Evolutionary conservation across 2,329 filamentous ascomycete genomes (phyloP).

Genomic region (Aphanoascus verrucosus): DNA sequence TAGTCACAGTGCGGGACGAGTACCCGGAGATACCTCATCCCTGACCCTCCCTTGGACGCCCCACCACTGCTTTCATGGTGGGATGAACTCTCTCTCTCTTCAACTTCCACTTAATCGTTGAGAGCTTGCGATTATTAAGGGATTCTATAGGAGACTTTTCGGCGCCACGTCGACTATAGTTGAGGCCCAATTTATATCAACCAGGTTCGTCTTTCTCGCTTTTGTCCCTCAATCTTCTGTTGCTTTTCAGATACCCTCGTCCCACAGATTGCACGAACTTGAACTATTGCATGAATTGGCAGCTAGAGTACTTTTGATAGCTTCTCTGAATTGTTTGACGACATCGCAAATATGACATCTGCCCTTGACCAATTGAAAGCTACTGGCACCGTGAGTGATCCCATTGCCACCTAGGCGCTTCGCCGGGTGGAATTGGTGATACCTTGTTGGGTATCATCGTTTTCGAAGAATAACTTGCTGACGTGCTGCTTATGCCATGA

Average conservation of each 20-base stretch:
- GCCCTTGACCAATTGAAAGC: constrained; percentile 96
- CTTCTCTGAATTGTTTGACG: constrained; percentile 17
- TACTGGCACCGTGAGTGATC: constrained; percentile 74
- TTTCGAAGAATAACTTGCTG: constrained; percentile 7
- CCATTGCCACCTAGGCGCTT: constrained; percentile 13
- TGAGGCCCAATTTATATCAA: too few relatives aligned
- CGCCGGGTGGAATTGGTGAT: not conserved
- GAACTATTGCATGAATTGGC: not conserved
- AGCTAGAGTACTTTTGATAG: not conserved
- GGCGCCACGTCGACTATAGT: too few relatives aligned
- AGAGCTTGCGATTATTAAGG: too few relatives aligned
- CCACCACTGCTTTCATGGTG: not conserved
- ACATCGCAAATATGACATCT: constrained; percentile 54
- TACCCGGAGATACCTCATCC: constrained; percentile 1
- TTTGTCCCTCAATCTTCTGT: not conserved
- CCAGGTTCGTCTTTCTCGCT: too few relatives aligned
- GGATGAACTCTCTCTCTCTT: not conserved
- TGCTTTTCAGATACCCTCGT: not conserved
- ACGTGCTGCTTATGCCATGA: not conserved
- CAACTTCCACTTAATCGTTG: not conserved
- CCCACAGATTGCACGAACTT: not conserved
- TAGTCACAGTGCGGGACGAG: not conserved
- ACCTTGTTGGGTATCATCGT: not conserved
- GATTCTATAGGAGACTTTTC: too few relatives aligned
- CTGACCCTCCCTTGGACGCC: not conserved